A percentile compares a stretch with the other conserved stretches of the same genome.
Evolutionary conservation across 345 rosid genomes (phyloP).

Genomic region (Euclidium syriacum): DNA sequence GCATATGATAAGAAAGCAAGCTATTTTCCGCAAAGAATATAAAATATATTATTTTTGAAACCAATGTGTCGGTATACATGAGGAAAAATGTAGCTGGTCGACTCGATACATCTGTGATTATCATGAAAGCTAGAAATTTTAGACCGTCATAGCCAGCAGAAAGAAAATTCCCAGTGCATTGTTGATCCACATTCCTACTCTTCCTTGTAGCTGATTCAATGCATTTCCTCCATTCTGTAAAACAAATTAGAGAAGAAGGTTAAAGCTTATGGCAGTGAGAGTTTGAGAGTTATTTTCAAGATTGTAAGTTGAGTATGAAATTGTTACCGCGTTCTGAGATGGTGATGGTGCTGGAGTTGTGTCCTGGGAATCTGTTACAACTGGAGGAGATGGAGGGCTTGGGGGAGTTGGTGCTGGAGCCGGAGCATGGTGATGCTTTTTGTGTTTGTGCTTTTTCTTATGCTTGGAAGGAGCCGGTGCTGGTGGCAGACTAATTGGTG

Average conservation of each 20-base stretch:
- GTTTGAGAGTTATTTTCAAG: too few species aligned
- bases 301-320: neutral
- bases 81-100: constrained; percentile 1
- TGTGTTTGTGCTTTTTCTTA: constrained; percentile 62
- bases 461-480: constrained; percentile 65
- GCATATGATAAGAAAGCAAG: neutral
- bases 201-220: constrained; percentile 38
- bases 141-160: constrained; percentile 46
- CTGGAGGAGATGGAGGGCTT: constrained; percentile 90
- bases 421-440: constrained; percentile 55
- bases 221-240: constrained; percentile 62
- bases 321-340: constrained; percentile 42
- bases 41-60: constrained; percentile 17
- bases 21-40: constrained; percentile 2
- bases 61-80: constrained; percentile 14
- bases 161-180: constrained; percentile 42
- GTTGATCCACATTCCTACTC: constrained; percentile 42
- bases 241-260: constrained; percentile 9
- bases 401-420: constrained; percentile 66
- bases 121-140: constrained; percentile 29
- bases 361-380: constrained; percentile 48
- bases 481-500: constrained; percentile 49
- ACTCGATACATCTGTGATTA: constrained; percentile 20
- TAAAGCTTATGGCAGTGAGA: neutral
- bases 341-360: constrained; percentile 85